These are phyloP conservation scores for Neurospora sp. DNA, from an alignment of 495 filamentous ascomycete genomes.

Conservation along the genomic window DNA sequence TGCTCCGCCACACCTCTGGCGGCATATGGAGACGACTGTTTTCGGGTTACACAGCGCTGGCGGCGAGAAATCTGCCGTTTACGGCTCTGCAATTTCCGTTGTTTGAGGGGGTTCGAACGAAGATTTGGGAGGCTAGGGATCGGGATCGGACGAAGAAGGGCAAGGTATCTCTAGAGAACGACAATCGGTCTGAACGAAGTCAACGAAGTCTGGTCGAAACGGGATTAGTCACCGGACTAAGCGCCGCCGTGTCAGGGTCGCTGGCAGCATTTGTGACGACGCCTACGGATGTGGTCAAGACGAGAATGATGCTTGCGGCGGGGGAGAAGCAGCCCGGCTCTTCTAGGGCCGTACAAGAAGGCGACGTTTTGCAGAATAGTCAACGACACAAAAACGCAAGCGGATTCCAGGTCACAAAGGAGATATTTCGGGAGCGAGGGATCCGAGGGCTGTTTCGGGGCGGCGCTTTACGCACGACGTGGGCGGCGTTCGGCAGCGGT, in stretches of 20 bases:
- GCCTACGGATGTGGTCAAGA: conserved; percentile 79
- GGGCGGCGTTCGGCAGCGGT: conserved; percentile 73
- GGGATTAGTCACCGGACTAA: conserved; percentile 56
- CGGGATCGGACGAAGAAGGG: neutral
- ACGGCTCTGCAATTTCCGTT: conserved; percentile 83
- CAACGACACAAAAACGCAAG: conserved; percentile 15
- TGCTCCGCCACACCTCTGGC: conserved; percentile 20
- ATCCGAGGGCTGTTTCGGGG: conserved; percentile 67
- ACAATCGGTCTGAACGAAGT: neutral
- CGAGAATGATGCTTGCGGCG: conserved; percentile 59
- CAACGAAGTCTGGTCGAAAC: conserved; percentile 43
- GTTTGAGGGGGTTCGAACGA: conserved; percentile 56
- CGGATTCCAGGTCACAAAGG: conserved; percentile 47
- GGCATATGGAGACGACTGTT: conserved; percentile 41
- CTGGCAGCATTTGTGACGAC: conserved; percentile 66
- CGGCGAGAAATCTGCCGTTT: conserved; percentile 73
- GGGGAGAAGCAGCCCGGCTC: conserved; percentile 14
- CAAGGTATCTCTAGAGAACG: neutral
- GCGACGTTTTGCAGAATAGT: too few relatives aligned
- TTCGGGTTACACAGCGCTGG: conserved; percentile 70
- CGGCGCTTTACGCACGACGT: conserved; percentile 61
- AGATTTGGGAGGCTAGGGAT: conserved; percentile 25
- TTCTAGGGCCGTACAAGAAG: neutral
- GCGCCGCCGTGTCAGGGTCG: conserved; percentile 59
- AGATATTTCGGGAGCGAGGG: conserved; percentile 55